Evolutionary conservation across 768 basidiomycete genomes (phyloP).

Genomic region (Kwoniella pini): DNA sequence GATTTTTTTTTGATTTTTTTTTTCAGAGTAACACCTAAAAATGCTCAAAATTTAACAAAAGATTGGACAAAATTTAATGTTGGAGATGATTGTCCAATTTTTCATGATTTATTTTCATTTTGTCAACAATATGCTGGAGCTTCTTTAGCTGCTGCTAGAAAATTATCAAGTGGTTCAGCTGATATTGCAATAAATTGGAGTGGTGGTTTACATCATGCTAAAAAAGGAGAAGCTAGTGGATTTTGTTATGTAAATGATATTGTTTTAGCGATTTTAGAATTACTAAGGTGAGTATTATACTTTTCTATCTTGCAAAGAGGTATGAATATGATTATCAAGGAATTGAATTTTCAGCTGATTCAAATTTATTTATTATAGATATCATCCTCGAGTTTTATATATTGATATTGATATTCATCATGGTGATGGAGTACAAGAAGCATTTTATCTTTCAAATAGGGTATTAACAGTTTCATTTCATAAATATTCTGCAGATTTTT

Average conservation of each 20-base stretch:
- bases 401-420: slow-evolving; percentile 99
- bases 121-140: slow-evolving; percentile 92
- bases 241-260: slow-evolving; percentile 99
- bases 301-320: not conserved
- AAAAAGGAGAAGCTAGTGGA: slow-evolving; percentile 94
- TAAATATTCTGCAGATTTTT: slow-evolving; percentile 98
- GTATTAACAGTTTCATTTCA: slow-evolving; percentile 99
- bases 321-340: too few relatives aligned
- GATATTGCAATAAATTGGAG: slow-evolving; percentile 99
- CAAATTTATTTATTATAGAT: slow-evolving; percentile 58
- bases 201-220: slow-evolving; percentile 96
- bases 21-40: slow-evolving; percentile 77
- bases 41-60: slow-evolving; percentile 44
- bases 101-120: slow-evolving; percentile 91
- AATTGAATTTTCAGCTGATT: too few relatives aligned
- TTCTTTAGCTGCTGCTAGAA: slow-evolving; percentile 85
- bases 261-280: slow-evolving; percentile 87
- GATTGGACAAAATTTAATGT: slow-evolving; percentile 77
- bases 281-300: slow-evolving; percentile 66
- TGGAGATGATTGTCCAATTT: slow-evolving; percentile 95
- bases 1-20: not conserved
- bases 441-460: slow-evolving; percentile 96
- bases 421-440: slow-evolving; percentile 96
- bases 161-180: slow-evolving; percentile 76
- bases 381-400: slow-evolving; percentile 90